Percentiles rank a stretch among this genome's conserved stretches.
Evolutionary conservation across 208 protist species (phyloP).

Genomic region (Acanthamoeba royreba): DNA sequence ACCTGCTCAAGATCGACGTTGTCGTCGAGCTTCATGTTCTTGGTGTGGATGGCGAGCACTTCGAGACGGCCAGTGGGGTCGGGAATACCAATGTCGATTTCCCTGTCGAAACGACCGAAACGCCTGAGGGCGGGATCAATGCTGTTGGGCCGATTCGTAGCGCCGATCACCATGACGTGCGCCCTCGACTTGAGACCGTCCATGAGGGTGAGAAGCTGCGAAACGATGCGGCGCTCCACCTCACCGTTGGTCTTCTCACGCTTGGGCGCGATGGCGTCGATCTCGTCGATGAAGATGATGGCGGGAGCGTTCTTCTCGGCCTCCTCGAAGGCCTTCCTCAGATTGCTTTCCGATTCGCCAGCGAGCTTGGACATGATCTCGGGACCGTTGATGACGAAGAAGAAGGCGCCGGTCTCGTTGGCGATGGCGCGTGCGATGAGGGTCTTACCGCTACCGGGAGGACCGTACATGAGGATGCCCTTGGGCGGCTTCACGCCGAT

Average conservation of each 20-base stretch:
- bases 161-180: slow-evolving; percentile 99
- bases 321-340: slow-evolving; percentile 99
- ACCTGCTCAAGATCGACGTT: slow-evolving; percentile 96
- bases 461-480: slow-evolving; percentile 97
- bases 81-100: slow-evolving; percentile 99
- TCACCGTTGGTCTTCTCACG: slow-evolving; percentile 99
- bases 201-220: slow-evolving; percentile 99
- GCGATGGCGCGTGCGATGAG: slow-evolving; percentile 99
- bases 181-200: slow-evolving; percentile 98
- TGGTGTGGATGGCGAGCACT: slow-evolving; percentile 99
- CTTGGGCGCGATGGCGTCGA: slow-evolving; percentile 99
- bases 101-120: slow-evolving; percentile 99
- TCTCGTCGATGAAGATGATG: slow-evolving; percentile 99
- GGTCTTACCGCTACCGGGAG: slow-evolving; percentile 99
- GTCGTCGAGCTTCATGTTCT: slow-evolving; percentile 99
- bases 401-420: slow-evolving; percentile 99
- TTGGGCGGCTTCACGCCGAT: slow-evolving; percentile 95
- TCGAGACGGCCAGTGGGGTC: slow-evolving; percentile 98
- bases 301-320: slow-evolving; percentile 98
- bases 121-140: slow-evolving; percentile 99
- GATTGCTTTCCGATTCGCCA: slow-evolving; percentile 99
- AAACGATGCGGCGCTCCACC: slow-evolving; percentile 99
- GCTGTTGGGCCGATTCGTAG: slow-evolving; percentile 99
- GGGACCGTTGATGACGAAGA: slow-evolving; percentile 99
- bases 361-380: slow-evolving; percentile 99